phyloP scores from a whole-genome alignment of 768 basidiomycete species.

The Xanthoconium purpureum region DNA sequence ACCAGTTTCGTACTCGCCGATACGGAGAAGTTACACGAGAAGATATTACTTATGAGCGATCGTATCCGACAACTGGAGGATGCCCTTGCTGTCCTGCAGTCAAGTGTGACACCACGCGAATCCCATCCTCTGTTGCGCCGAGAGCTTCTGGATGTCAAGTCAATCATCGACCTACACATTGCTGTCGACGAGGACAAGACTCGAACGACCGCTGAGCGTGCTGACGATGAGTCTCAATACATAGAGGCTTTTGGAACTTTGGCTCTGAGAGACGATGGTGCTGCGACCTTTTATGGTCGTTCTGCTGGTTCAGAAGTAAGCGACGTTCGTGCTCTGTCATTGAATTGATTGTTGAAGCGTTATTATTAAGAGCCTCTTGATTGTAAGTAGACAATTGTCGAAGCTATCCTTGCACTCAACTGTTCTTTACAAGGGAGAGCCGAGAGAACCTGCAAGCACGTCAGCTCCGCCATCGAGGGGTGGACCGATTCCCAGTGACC shows the following conservation, averaged over 20 bases:
- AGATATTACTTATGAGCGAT: constrained; percentile 65
- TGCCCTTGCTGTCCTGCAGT: constrained; percentile 56
- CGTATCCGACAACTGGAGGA: constrained; percentile 72
- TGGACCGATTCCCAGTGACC: constrained; percentile 10
- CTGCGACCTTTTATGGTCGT: constrained; percentile 68
- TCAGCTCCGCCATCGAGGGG: background rate
- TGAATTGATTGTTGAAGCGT: background rate
- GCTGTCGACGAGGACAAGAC: constrained; percentile 44
- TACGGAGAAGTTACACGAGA: constrained; percentile 65
- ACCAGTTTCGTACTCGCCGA: constrained; percentile 67
- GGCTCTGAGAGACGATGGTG: constrained; percentile 67
- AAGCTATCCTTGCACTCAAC: background rate
- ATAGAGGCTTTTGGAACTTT: constrained; percentile 70
- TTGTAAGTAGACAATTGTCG: constrained; percentile 38
- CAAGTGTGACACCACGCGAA: constrained; percentile 43
- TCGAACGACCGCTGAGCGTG: constrained; percentile 26
- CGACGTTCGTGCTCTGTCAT: constrained; percentile 27
- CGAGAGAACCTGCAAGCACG: constrained; percentile 1
- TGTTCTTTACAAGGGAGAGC: constrained; percentile 23
- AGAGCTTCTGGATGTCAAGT: constrained; percentile 63
- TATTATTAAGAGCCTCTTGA: constrained; percentile 46
- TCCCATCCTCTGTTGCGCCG: constrained; percentile 58
- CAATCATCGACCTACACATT: constrained; percentile 63
- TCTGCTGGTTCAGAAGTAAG: constrained; percentile 70
- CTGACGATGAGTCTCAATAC: constrained; percentile 44